Conservation (phyloP, 768 basidiomycete genomes). For the Tylopilus rubrobrunneus region DNA sequence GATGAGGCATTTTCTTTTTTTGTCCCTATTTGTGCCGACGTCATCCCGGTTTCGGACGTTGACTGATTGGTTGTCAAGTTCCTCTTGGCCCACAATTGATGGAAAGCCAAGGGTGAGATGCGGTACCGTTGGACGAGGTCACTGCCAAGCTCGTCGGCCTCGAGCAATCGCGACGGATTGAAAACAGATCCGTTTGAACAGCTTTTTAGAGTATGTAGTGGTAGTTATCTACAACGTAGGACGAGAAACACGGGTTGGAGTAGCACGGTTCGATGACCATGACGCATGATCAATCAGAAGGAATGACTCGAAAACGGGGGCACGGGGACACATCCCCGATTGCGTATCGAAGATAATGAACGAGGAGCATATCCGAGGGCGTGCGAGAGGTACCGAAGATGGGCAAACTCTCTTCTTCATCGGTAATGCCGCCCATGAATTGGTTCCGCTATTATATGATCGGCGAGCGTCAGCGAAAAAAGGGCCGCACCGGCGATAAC, state of each 20-base stretch:
- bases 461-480: slow-evolving; percentile 1
- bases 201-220: slow-evolving; percentile 2
- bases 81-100: slow-evolving; percentile 92
- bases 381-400: background rate
- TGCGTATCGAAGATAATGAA: no score
- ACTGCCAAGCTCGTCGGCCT: slow-evolving; percentile 66
- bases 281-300: background rate
- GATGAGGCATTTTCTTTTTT: no score
- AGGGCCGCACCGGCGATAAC: background rate
- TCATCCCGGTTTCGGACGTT: slow-evolving; percentile 97
- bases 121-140: slow-evolving; percentile 67
- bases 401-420: background rate
- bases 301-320: background rate
- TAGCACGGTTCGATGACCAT: background rate
- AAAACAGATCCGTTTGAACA: slow-evolving; percentile 46
- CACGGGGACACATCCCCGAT: no score
- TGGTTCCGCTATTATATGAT: slow-evolving; percentile 31
- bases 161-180: slow-evolving; percentile 53
- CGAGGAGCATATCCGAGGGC: background rate
- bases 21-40: slow-evolving; percentile 83
- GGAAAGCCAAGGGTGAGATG: slow-evolving; percentile 75
- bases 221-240: slow-evolving; percentile 6
- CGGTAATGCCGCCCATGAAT: slow-evolving; percentile 32
- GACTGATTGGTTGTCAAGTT: slow-evolving; percentile 80
- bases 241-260: background rate